Evolutionary conservation across 2,329 filamentous ascomycete genomes (phyloP), one percentile per base, ranked within the genome.

Genomic region (Elsinoe fawcettii): DNA sequence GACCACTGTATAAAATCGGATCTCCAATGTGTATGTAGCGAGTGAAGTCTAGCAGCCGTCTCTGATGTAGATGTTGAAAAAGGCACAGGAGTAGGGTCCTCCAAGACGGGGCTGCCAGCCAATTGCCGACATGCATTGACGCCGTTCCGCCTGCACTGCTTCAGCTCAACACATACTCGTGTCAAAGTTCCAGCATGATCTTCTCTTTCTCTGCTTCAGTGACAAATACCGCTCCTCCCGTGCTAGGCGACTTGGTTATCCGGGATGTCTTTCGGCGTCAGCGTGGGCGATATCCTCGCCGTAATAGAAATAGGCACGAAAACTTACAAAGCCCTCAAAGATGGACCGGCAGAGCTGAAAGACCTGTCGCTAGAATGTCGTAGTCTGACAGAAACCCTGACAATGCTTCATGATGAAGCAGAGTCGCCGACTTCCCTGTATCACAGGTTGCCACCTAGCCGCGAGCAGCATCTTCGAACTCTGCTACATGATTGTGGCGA

Each of bases 191-290:
- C n/a, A n/a, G n/a, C n/a, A n/a, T n/a, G n/a, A n/a, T n/a, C n/a
- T n/a, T n/a, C n/a, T n/a, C n/a, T n/a, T n/a, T n/a, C n/a, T n/a
- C n/a, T n/a, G n/a, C n/a, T n/a, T n/a, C n/a, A n/a, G n/a, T n/a
- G n/a, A n/a, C n/a, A n/a, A n/a, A n/a, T n/a, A n/a, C n/a, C n/a
- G n/a, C n/a, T n/a, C n/a, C n/a, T 30, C 27, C 9, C 9, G 5
- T 30, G 5, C 9, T 30, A 5, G 9, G 27, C 5, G 27, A 5
- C 9, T 30, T 30, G 27, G 27, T 30, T 5, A 30, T 30, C 22
- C 53, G 27, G 3, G 8, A 51, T 51, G 46, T 51, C 46, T 6
- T 51, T 51, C 46, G 46, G 46, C 30, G 7, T 51, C 46, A 32
- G 23, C 22, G 27, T 51, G 2, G 46, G 46, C 46, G 46, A 51